Percentiles rank a stretch among this genome's conserved stretches.
Conservation (phyloP, 257 asterid genomes). For the Osmanthus fragrans region DNA sequence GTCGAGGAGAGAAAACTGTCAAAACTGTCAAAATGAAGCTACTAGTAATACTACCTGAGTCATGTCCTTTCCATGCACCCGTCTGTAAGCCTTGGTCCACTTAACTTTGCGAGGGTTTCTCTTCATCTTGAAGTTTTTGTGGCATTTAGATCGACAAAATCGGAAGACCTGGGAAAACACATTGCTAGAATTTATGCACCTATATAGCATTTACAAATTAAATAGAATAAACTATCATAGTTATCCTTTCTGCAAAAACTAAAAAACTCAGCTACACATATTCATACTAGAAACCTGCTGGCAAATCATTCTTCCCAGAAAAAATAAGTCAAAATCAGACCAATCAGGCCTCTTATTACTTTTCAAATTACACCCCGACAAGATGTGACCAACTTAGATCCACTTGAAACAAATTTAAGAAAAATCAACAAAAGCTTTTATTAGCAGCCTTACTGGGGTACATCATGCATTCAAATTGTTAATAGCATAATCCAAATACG, state of each 20-base stretch:
- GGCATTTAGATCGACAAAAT: constrained; percentile 88
- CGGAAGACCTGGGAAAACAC: constrained; percentile 64
- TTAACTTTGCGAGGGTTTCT: constrained; percentile 90
- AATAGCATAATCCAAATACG: not conserved
- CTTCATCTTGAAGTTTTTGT: constrained; percentile 95
- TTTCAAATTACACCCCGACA: not conserved
- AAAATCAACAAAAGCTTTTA: not conserved
- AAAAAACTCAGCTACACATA: not conserved
- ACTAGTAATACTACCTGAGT: constrained; percentile 56
- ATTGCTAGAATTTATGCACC: not conserved
- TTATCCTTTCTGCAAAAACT: not conserved
- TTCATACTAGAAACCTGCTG: not conserved
- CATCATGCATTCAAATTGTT: not conserved
- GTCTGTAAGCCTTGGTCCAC: constrained; percentile 93
- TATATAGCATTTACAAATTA: not conserved
- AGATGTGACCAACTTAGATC: constrained; percentile 15
- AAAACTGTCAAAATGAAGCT: not conserved
- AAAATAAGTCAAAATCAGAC: not conserved
- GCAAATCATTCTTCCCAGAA: not conserved
- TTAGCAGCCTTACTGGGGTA: not conserved
- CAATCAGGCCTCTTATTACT: not conserved
- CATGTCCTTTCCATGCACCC: constrained; percentile 91
- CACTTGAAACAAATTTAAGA: constrained; percentile 12
- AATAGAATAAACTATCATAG: not conserved
- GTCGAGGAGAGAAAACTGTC: not conserved